phyloP scores from a whole-genome alignment of 345 rosid genomes.

The Euclidium syriacum region DNA sequence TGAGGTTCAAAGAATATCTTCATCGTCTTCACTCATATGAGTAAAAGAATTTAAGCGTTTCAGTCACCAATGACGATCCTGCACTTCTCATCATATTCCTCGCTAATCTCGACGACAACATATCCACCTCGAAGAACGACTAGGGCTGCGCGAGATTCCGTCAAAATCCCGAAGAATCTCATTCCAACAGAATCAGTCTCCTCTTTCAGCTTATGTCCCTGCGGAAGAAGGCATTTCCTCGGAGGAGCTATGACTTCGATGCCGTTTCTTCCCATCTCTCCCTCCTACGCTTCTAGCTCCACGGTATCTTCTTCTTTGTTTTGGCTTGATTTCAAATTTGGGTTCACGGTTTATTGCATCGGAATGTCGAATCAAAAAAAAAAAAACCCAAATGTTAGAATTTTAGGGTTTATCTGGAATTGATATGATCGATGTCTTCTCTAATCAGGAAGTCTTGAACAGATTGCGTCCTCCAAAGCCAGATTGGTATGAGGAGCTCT shows the following conservation, averaged over 20 bases:
- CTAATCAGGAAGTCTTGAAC: constrained; percentile 39
- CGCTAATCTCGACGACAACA: constrained; percentile 1
- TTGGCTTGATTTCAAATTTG: neutral
- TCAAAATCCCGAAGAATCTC: constrained; percentile 7
- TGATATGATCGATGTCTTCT: neutral
- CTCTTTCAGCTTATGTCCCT: constrained; percentile 31
- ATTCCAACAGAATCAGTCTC: neutral
- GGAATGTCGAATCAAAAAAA: neutral
- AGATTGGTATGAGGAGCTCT: constrained; percentile 74
- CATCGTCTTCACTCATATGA: neutral
- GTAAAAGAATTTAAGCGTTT: neutral
- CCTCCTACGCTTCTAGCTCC: constrained; percentile 41
- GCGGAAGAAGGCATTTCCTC: constrained; percentile 53
- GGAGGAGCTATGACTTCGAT: constrained; percentile 33
- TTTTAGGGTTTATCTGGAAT: neutral
- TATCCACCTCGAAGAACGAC: constrained; percentile 1
- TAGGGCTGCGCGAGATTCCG: neutral
- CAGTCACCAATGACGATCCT: neutral
- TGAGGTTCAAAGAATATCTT: neutral
- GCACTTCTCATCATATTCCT: neutral
- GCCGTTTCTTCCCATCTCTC: constrained; percentile 37
- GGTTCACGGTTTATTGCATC: neutral
- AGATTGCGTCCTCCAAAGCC: constrained; percentile 65
- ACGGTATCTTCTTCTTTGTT: constrained; percentile 35
- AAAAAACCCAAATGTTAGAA: neutral